A percentile compares a stretch with the other conserved stretches of the same genome.
Conservation (phyloP, 2,329 filamentous ascomycete genomes). For the Aspergillus caelatus region DNA sequence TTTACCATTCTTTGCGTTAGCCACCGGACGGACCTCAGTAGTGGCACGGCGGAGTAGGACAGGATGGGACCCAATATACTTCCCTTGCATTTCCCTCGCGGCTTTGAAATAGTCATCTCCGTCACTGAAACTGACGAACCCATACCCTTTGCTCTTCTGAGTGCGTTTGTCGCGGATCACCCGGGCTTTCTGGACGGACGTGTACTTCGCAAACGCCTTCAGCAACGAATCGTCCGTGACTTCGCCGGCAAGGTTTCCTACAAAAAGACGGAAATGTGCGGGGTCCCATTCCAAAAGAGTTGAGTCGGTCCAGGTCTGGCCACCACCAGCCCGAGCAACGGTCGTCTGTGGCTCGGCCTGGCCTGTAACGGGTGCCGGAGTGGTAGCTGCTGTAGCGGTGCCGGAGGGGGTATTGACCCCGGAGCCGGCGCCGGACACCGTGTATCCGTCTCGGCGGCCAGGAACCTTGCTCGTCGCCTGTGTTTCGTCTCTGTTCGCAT, state of each 20-base stretch:
- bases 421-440: conserved; percentile 46
- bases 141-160: conserved; percentile 93
- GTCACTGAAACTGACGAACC: conserved; percentile 94
- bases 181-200: conserved; percentile 85
- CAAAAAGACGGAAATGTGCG: conserved; percentile 89
- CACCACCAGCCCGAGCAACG: conserved; percentile 83
- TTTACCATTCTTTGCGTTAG: conserved; percentile 68
- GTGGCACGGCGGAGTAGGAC: conserved; percentile 84
- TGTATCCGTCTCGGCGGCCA: conserved; percentile 47
- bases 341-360: conserved; percentile 68
- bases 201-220: conserved; percentile 89
- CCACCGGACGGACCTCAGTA: conserved; percentile 82
- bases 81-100: conserved; percentile 97
- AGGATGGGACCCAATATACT: conserved; percentile 98
- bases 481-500: conserved; percentile 65
- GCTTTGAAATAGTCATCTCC: conserved; percentile 96
- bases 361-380: conserved; percentile 49
- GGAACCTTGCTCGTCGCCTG: conserved; percentile 37
- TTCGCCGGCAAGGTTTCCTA: conserved; percentile 95
- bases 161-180: conserved; percentile 95
- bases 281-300: conserved; percentile 95
- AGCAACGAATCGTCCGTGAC: conserved; percentile 93
- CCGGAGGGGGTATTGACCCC: conserved; percentile 35
- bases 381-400: conserved; percentile 33
- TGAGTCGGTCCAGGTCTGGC: conserved; percentile 88